Evolutionary conservation across 2,329 filamentous ascomycete species (phyloP), one percentile per base, ranked within the genome.

Genomic region (Fusarium solani-melongenae): DNA sequence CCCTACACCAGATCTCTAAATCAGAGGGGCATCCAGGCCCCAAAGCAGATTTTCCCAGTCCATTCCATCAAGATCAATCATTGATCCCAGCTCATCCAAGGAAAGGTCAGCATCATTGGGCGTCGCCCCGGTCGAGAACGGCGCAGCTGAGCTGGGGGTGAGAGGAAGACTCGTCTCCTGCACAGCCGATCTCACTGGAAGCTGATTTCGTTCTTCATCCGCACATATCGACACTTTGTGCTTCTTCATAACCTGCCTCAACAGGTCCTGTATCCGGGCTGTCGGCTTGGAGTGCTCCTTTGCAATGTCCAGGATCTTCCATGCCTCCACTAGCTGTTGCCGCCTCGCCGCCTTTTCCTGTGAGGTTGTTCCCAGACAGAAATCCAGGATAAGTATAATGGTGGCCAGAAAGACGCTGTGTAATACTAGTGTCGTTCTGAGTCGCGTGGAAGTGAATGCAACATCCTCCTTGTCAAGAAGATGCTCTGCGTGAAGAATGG

Each of bases 21-120:
- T 78, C 39, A 82, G 79, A 2, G 81, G 79, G 20, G 81, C 76
- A 53, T 83, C 81, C 24, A 82, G 59, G 1, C 79, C 79, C 76
- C 80, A 82, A 58, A 83, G 77, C 15, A 83, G 62, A 49, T 76
- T 77, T 41, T 82, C 81, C 80, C 81, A 83, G 55, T 83, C 81
- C 69, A 83, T 80, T 7, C 74, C 75, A 49, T 82, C 79, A 24
- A 83, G 57, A n/a, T 81, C 77, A 76, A 80, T 79, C 20, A 76
- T 75, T 0, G 76, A 75, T 29, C 79, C 79, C 1, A 81, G 62
- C 39, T 73, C 71, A 10, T 76, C 75, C 74, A 78, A 76, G 29
- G 73, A 65, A 27, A 66, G 57, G 8, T 71, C 66, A 4, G 44
- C 44, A 9, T 75, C 73, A 22, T 66, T 44, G 1, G 66, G 75